phyloP scores from a whole-genome alignment of 169 alveolate genomes.

The Miamiensis avidus region DNA sequence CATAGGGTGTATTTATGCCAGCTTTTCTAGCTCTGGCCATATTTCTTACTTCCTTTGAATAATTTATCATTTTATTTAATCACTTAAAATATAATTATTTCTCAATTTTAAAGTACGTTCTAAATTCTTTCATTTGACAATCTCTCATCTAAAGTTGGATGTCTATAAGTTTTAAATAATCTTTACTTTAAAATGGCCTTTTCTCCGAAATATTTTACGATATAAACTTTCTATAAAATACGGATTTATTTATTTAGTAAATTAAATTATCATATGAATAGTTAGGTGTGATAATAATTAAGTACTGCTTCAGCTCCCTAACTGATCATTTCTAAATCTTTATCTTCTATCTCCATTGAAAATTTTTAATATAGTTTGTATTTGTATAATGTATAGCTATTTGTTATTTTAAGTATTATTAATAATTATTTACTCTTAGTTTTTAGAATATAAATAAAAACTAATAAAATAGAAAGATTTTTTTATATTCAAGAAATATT shows the following conservation, averaged over 20 bases:
- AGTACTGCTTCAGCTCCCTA: conserved; percentile 48
- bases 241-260: not conserved
- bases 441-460: no score
- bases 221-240: conserved; percentile 53
- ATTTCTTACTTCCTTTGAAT: conserved; percentile 75
- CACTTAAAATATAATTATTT: not conserved
- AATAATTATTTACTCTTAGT: no score
- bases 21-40: conserved; percentile 74
- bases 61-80: not conserved
- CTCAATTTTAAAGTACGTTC: conserved; percentile 35
- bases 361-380: no score
- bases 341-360: not conserved
- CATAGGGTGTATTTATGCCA: conserved; percentile 87
- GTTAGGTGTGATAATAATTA: not conserved
- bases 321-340: conserved; percentile 3
- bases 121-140: conserved; percentile 73
- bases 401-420: no score
- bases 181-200: conserved; percentile 82
- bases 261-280: not conserved
- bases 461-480: no score
- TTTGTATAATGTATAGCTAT: no score
- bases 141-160: conserved; percentile 71
- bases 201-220: conserved; percentile 64
- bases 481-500: no score
- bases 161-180: conserved; percentile 76